Base-by-base conservation (phyloP, 2,329 filamentous ascomycete species). In the Penicillium sp. region DNA sequence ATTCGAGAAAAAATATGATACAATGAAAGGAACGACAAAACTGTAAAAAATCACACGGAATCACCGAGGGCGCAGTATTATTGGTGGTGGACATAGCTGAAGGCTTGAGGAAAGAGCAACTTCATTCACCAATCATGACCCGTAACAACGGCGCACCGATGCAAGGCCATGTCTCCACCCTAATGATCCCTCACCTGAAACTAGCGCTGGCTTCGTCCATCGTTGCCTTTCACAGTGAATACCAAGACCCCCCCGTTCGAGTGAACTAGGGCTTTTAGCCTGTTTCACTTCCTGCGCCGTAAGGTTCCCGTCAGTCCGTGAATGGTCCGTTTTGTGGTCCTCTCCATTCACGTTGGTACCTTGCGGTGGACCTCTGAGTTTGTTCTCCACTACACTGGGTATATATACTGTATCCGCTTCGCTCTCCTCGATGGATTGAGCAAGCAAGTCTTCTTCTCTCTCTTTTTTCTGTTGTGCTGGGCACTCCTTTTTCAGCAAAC, bases 271-370 rank as follows among this genome's bases (percentile, higher is more conserved):
- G 46, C 37, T 27, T 49, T 52, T 53, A 56, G 49, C 18, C 15
- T 55, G 60, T 62, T 62, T 62, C 60, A 62, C 48, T 51, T 59
- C 41, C 51, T 62, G 57, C 55, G 55, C 57, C 60, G 55, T 57
- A 58, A 58, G 57, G 53, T 26, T 27, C 44, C 35, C 22, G 9
- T 26, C 22, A 35, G 6, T n/a, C 18, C 18, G 22, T 49, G 9
- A 56, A 58, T 58, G 59, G 57, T 15, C 41, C 41, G 22, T 41
- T 35, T 25, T 35, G 23, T 20, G 22, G 53, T 43, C 52, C 47
- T 48, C 42, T 35, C 51, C 43, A 42, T 37, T n/a, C 29, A 54
- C 41, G 27, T 48, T 47, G 45, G 45, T 51, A 25, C 25, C 37
- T 49, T 25, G 35, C 33, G 25, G 26, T 23, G n/a, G 33, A 42